A percentile compares a stretch with the other conserved stretches of the same genome.
Conservation (phyloP, 805 yeast species). For the Tetrapisispora arboricola region DNA sequence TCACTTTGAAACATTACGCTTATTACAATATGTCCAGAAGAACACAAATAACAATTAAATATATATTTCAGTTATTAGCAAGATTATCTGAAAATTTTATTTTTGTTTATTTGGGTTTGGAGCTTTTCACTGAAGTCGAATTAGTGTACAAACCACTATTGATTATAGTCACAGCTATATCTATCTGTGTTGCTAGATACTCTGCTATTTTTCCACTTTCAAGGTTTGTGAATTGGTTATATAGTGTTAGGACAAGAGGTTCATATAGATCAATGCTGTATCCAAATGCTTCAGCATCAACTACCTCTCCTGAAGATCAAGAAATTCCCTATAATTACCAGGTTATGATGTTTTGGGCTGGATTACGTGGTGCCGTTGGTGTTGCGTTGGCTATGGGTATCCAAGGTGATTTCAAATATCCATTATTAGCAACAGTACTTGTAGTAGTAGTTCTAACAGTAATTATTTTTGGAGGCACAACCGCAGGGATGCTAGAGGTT, state of each 20-base stretch:
- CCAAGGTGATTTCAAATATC: constrained; percentile 85
- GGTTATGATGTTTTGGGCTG: constrained; percentile 99
- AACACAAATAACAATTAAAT: constrained; percentile 92
- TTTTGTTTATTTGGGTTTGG: constrained; percentile 87
- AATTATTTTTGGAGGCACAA: constrained; percentile 94
- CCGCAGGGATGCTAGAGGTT: constrained; percentile 95
- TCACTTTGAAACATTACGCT: constrained; percentile 93
- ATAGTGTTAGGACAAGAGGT: constrained; percentile 44
- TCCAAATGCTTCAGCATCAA: not conserved
- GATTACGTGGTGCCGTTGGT: constrained; percentile 97
- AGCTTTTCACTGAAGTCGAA: constrained; percentile 92
- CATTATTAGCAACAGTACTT: constrained; percentile 84
- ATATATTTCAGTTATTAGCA: constrained; percentile 87
- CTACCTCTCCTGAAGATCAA: constrained; percentile 39
- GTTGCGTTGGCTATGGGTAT: constrained; percentile 97
- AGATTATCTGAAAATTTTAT: constrained; percentile 94
- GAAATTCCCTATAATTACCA: constrained; percentile 94
- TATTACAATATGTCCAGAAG: constrained; percentile 95
- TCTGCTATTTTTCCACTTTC: constrained; percentile 95
- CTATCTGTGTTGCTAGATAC: constrained; percentile 93
- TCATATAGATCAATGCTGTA: constrained; percentile 32
- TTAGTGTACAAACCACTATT: constrained; percentile 87
- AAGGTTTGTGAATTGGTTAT: constrained; percentile 68
- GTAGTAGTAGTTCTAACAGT: constrained; percentile 96
- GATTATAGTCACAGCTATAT: constrained; percentile 79